These are phyloP conservation scores for Zalaria sp. DNA, from an alignment of 2,329 filamentous ascomycete species.

Conservation along the genomic window DNA sequence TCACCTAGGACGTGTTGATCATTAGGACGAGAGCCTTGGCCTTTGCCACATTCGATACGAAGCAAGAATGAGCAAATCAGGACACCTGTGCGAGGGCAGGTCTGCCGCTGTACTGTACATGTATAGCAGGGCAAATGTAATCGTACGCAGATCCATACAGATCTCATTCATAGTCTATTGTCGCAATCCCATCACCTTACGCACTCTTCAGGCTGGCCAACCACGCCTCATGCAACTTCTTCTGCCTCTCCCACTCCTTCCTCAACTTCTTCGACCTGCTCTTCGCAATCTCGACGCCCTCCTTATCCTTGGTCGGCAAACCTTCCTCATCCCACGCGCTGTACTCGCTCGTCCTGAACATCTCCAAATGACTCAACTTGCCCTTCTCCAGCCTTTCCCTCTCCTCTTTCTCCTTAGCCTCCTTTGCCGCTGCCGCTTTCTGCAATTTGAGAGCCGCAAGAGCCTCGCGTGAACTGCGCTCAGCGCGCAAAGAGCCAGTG, in stretches of 20 bases:
- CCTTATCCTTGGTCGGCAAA: conserved; percentile 60
- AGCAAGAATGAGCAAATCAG: too few relatives aligned
- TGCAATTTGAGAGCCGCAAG: conserved; percentile 34
- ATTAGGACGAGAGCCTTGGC: too few relatives aligned
- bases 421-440: conserved; percentile 29
- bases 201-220: background rate
- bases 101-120: too few relatives aligned
- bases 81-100: too few relatives aligned
- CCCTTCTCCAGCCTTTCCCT: conserved; percentile 38
- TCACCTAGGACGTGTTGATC: too few relatives aligned
- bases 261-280: conserved; percentile 64
- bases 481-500: conserved; percentile 32
- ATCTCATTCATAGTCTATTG: too few relatives aligned
- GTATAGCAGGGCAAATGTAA: too few relatives aligned
- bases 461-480: conserved; percentile 38
- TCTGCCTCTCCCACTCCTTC: conserved; percentile 86
- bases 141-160: too few relatives aligned
- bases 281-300: conserved; percentile 71
- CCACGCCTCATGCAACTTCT: conserved; percentile 64
- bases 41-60: too few relatives aligned
- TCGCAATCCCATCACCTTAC: too few relatives aligned
- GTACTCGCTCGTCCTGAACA: conserved; percentile 49
- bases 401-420: conserved; percentile 33
- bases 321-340: conserved; percentile 73
- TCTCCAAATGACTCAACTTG: conserved; percentile 41